Conservation (phyloP, 768 basidiomycete genomes). For the Fomitopsis pulvina region DNA sequence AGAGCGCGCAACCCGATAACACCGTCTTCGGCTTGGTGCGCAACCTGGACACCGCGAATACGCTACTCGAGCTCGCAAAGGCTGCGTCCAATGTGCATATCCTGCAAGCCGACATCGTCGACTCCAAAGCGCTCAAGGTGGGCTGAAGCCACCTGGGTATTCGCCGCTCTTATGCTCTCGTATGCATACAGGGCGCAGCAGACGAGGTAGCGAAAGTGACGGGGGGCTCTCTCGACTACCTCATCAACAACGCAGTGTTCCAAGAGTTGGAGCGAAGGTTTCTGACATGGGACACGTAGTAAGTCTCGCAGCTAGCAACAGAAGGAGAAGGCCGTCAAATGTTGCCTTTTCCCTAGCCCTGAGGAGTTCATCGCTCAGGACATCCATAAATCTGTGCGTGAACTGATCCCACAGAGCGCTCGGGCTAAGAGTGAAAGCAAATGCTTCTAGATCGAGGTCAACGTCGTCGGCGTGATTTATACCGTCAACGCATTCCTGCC, state of each 20-base stretch:
- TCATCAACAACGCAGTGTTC: conserved; percentile 32
- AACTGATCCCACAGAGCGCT: background rate
- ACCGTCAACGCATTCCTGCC: conserved; percentile 34
- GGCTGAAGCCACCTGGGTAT: background rate
- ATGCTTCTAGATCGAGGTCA: conserved; percentile 12
- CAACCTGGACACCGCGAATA: conserved; percentile 8
- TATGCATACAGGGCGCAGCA: conserved; percentile 20
- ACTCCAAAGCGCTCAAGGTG: conserved; percentile 24
- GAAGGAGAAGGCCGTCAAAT: too few relatives aligned
- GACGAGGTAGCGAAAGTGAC: conserved; percentile 21
- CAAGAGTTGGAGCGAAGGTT: conserved; percentile 4
- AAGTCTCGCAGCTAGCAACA: too few relatives aligned
- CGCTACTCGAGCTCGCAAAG: conserved; percentile 9
- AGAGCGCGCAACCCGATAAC: conserved; percentile 13
- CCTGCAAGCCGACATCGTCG: conserved; percentile 31
- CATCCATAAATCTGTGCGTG: background rate
- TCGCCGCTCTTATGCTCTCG: background rate
- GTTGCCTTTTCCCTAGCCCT: too few relatives aligned
- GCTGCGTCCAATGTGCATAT: conserved; percentile 25
- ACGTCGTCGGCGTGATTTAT: conserved; percentile 30
- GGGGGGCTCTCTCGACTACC: conserved; percentile 28
- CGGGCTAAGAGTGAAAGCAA: too few relatives aligned
- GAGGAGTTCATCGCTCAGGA: background rate
- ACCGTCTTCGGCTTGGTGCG: conserved; percentile 19
- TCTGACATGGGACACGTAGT: conserved; percentile 17